Evolutionary conservation across 345 rosid genomes (phyloP), one percentile per base, ranked within the genome.

Genomic region (Aurinia saxatilis): DNA sequence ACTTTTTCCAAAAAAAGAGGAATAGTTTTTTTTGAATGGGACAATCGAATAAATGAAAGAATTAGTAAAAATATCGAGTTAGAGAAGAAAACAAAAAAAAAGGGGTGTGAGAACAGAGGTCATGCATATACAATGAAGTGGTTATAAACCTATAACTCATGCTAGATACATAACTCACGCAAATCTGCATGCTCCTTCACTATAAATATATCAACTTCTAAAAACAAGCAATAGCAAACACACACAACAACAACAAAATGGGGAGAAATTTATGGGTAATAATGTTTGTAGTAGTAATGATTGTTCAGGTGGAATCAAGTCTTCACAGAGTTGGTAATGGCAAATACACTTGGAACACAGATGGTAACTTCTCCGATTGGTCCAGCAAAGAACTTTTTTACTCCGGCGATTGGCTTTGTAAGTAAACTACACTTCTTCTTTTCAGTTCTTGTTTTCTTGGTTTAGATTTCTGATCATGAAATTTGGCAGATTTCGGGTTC

Each of bases 291-390:
- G 42, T 56, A 13, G 3, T 50, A 6, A 50, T 50, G 55, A 41
- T 42, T 17, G 47, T 39, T 42, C n/a, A 35, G 5, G 55, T 57
- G 3, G 61, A 76, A 7, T 76, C 87, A 21, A 76, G 66, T 60
- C 80, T 77, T 10, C 88, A 80, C 37, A 73, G 83, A 75, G 87
- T 84, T 10, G 90, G 90, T 34, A 84, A 87, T 1, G 87, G 84
- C 35, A 56, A 25, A 40, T 50, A 53, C 60, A 71, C 71, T 2
- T 82, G 91, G 91, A 67, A 59, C 15, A 74, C 87, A 5, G 58
- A 55, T 4, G 17, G 54, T 36, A 82, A 84, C 77, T 75, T 78
- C 69, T 63, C 87, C 23, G 69, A 75, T 2, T 84, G 91, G 87
- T 50, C 87, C 5, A 54, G 25, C 25, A 64, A 72, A 47, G 51